A percentile compares a stretch with the other conserved stretches of the same genome.
phyloP scores from a whole-genome alignment of 495 filamentous ascomycete species.

The Amniculicola lignicola region DNA sequence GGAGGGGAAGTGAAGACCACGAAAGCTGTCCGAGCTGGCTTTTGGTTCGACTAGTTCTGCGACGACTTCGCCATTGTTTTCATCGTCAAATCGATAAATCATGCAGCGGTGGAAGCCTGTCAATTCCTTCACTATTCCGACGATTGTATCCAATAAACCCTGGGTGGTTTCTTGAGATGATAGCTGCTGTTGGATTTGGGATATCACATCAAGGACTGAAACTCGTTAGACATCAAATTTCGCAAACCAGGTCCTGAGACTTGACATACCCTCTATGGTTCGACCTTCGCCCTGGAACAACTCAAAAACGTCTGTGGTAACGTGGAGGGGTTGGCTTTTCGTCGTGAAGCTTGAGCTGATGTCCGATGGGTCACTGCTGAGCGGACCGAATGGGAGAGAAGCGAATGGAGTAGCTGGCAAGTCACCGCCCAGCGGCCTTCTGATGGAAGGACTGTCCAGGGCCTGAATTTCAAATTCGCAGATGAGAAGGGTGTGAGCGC shows the following conservation, averaged over 20 bases:
- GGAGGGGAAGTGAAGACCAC: slow-evolving; percentile 19
- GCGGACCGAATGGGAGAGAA: background rate
- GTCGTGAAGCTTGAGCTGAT: slow-evolving; percentile 7
- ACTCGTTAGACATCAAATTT: background rate
- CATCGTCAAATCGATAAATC: slow-evolving; percentile 17
- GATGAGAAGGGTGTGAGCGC: slow-evolving; percentile 1
- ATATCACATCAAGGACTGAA: slow-evolving; percentile 14
- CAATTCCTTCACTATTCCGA: slow-evolving; percentile 10
- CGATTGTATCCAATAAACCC: slow-evolving; percentile 11
- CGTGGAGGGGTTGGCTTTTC: slow-evolving; percentile 4
- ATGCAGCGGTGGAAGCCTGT: slow-evolving; percentile 17
- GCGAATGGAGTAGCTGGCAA: slow-evolving; percentile 6
- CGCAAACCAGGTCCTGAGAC: background rate
- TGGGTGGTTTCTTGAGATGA: background rate
- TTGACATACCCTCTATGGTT: background rate
- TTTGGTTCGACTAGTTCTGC: slow-evolving; percentile 13
- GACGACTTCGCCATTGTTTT: slow-evolving; percentile 14
- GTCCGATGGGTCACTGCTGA: slow-evolving; percentile 7
- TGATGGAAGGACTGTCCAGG: background rate
- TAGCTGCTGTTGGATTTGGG: slow-evolving; percentile 21
- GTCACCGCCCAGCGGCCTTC: background rate
- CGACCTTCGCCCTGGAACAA: slow-evolving; percentile 11
- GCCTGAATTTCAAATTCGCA: slow-evolving; percentile 22
- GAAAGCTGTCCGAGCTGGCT: slow-evolving; percentile 7
- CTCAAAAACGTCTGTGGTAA: background rate